Evolutionary conservation across 2,329 filamentous ascomycete species (phyloP), one percentile per base, ranked within the genome.

Genomic region (Exophiala calicioides): DNA sequence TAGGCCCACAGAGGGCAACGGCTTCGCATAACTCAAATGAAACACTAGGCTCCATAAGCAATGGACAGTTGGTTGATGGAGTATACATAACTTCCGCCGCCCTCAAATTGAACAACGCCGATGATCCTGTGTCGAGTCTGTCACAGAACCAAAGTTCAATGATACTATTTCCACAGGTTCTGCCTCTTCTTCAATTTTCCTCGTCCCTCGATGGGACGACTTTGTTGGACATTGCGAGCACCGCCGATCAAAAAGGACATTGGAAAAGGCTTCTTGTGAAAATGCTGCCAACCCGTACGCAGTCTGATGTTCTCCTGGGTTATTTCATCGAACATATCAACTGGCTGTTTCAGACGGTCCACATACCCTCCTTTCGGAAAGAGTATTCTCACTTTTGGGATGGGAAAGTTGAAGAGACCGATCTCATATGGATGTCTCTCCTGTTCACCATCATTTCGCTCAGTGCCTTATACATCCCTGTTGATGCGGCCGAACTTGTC

Each of bases 251-350:
- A 2, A 54, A 56, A 5, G 12, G 46, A 12, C 58, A 57, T 26
- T 61, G 58, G 58, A 58, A 57, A 44, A 38, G 42, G n/a, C 49
- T 59, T 10, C 44, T 61, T 8, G 50, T 46, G 15, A 44, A 56
- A 9, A 32, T 55, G 8, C 47, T 61, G 3, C 59, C 59, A 4
- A 44, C 41, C 9, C 43, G 43, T 19, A 39, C 52, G 10, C 50
- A 60, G 32, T 62, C 60, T 36, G 62, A 64, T 30, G 42, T 60
- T 1, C 56, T 65, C 2, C 43, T 62, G 15, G 53, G 48, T 19
- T 63, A 62, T 37, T 65, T 61, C 44, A 39, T 64, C 13, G 60
- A 64, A 27, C 59, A 65, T 27, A 54, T 64, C 52, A 60, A 65
- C 41, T 64, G 59, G 55, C 50, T 64, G 6, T 63, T 62, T 44